Evolutionary conservation across 2,329 filamentous ascomycete species (phyloP).

Genomic region (Arthrobotrys entomopaga): DNA sequence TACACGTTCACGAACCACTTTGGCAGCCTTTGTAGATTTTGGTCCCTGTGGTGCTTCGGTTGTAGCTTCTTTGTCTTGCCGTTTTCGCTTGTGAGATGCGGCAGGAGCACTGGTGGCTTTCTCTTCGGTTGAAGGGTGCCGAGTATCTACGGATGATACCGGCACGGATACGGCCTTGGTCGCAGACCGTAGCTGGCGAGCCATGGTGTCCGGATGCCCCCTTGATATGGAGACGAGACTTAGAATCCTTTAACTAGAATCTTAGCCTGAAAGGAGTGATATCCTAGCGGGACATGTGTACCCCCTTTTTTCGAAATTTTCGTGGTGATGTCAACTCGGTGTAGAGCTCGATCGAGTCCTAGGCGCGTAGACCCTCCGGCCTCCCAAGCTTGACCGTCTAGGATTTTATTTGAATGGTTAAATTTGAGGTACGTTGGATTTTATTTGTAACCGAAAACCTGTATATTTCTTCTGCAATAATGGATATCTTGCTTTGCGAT

Average conservation of each 20-base stretch:
- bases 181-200: conserved; percentile 34
- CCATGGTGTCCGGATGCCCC: conserved; percentile 6
- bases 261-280: too few relatives aligned
- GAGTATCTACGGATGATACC: too few relatives aligned
- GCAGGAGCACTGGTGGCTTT: conserved; percentile 60
- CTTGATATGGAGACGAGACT: background rate
- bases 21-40: conserved; percentile 59
- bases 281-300: background rate
- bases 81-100: conserved; percentile 64
- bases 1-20: background rate
- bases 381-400: too few relatives aligned
- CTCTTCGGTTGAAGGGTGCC: conserved; percentile 7
- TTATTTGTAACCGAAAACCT: too few relatives aligned
- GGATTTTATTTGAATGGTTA: too few relatives aligned
- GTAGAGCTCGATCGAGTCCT: background rate
- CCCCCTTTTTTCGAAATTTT: too few relatives aligned
- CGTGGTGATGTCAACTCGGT: background rate
- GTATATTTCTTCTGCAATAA: too few relatives aligned
- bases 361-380: too few relatives aligned
- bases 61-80: background rate
- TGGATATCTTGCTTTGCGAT: too few relatives aligned
- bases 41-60: conserved; percentile 65
- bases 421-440: too few relatives aligned
- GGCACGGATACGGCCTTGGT: background rate
- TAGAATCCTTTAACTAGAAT: too few relatives aligned